Evolutionary conservation across 495 filamentous ascomycete genomes (phyloP).

Genomic region (Evernia prunastri): DNA sequence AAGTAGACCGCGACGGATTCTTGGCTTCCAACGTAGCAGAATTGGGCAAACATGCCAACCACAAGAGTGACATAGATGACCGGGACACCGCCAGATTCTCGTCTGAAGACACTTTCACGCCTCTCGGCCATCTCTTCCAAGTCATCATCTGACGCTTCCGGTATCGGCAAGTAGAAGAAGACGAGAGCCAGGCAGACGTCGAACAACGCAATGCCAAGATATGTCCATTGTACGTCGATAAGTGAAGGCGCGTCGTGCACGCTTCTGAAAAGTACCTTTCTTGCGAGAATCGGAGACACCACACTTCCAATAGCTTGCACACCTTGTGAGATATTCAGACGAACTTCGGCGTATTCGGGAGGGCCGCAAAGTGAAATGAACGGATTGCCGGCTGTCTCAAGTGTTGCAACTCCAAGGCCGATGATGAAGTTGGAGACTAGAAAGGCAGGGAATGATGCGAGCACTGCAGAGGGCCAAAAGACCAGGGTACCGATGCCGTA

Average conservation of each 20-base stretch:
- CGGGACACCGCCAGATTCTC: slow-evolving; percentile 39
- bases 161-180: slow-evolving; percentile 60
- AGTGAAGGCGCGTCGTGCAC: slow-evolving; percentile 48
- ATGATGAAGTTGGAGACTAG: slow-evolving; percentile 62
- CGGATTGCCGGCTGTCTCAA: slow-evolving; percentile 61
- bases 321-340: slow-evolving; percentile 60
- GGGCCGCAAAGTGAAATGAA: slow-evolving; percentile 66
- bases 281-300: slow-evolving; percentile 54
- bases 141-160: slow-evolving; percentile 61
- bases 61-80: slow-evolving; percentile 53
- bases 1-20: slow-evolving; percentile 50
- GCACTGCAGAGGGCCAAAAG: slow-evolving; percentile 67
- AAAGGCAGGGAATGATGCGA: slow-evolving; percentile 60
- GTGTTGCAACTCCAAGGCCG: slow-evolving; percentile 54
- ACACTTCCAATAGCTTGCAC: slow-evolving; percentile 62
- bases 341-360: slow-evolving; percentile 55
- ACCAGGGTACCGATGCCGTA: slow-evolving; percentile 60
- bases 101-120: slow-evolving; percentile 45
- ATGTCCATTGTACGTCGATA: slow-evolving; percentile 65
- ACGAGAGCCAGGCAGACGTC: slow-evolving; percentile 56
- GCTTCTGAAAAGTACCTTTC: slow-evolving; percentile 53
- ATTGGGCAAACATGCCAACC: slow-evolving; percentile 53
- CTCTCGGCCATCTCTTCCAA: slow-evolving; percentile 50
- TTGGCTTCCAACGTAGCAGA: slow-evolving; percentile 61
- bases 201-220: slow-evolving; percentile 61